Evolutionary conservation across 805 yeast species (phyloP), one percentile per base, ranked within the genome.

Genomic region (Starmerella ratchasimensis): DNA sequence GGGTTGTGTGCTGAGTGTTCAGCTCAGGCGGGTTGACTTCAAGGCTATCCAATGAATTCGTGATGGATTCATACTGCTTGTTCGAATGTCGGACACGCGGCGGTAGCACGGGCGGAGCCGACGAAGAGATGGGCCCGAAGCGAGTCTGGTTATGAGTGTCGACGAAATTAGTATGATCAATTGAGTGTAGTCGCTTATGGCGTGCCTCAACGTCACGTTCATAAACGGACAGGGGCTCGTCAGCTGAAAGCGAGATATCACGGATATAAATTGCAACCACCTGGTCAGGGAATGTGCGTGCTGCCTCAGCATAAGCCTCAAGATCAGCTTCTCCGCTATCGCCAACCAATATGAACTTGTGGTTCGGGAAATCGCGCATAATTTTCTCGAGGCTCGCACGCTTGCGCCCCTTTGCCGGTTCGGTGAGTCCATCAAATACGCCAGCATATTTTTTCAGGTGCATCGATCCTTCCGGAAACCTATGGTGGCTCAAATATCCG

Each of bases 281-380:
- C 44, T 73, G 77, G 3, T 63, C 59, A 0, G 94, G 93, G 49
- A 62, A 72, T 23, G 54, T 46, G 28, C 63, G 59, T 0, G 93
- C 80, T 24, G 84, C 60, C 20, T 76, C 76, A 5, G 73, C 67
- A 55, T 90, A 90, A 0, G 96, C 93, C 52, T 93, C 98, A 30
- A 88, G 62, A 60, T 90, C 99, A 46, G 77, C 78, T 54, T 90
- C 98, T 1, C 97, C 97, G 2, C 95, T 78, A 55, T 90, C 99
- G 23, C 99, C 99, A 13, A 90, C 69, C 35, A 94, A 62, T 18
- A 90, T 68, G 54, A 90, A 88, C 50, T 71, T 75, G 46, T 86
- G 74, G 1, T 70, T 43, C 0, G 93, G 83, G 53, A 82, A 88
- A 52, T 86, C 94, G 2, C 60, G 55, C 18, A 83, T 45, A 6